Base-by-base conservation (phyloP, 2,329 filamentous ascomycete species). In the Verticillium zaregamsianum region DNA sequence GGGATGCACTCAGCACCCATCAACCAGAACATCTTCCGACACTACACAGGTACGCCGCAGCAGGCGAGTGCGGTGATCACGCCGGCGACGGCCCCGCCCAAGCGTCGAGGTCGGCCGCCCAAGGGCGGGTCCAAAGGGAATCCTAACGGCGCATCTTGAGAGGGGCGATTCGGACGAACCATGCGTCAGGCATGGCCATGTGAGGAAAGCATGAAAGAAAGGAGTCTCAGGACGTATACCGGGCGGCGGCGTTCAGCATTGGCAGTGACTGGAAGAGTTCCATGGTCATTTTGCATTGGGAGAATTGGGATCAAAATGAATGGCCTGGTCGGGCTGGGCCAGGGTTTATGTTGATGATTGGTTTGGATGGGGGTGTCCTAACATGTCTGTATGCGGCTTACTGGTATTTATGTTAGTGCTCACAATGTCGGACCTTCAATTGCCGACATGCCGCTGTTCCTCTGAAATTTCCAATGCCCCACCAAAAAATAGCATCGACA, bases 31-130 rank as follows among this genome's bases (percentile, higher is more conserved):
- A 58, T 66, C 3, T 66, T 66, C 59, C 62, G 61, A 15, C 64
- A 65, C 57, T 66, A 65, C 58, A 62, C 59, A 5, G 56, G 23
- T 31, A 49, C 63, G 40, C 55, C 64, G 5, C 58, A 59, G 45
- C 58, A 49, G 39, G n/a, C 17, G 58, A 61, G 5, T 39, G 59
- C 59, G 9, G 57, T 57, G 14, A 63, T 40, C 14, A 61, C 64
- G 20, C 59, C 64, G 6, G 59, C 58, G 3, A 57, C 49, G 6
- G 58, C 20, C 5, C 49, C 59, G 23, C 52, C 61, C 23, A 66
- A 66, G 57, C 61, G 64, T n/a, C 63, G 64, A 7, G 64, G 64
- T 17, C 55, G 64, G 33, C 64, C 64, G 1, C 64, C 64, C 23
- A 66, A 66, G 56, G 61, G 58, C 12, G 52, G 56, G 23, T 23